phyloP scores from a whole-genome alignment of 2,329 filamentous ascomycete genomes.

The Fusarium lyarnte region DNA sequence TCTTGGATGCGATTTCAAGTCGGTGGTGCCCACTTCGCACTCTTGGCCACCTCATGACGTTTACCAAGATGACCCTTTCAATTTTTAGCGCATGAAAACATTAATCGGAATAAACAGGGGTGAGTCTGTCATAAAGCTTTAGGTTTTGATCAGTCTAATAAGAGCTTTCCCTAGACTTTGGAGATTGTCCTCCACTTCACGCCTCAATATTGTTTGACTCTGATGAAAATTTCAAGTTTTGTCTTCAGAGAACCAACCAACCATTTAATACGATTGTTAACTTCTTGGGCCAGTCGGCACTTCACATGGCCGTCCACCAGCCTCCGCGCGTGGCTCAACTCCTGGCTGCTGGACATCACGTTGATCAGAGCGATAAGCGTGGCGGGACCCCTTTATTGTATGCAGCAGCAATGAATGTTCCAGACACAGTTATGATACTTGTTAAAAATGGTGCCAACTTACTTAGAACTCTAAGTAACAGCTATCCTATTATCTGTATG shows the following conservation, averaged over 20 bases:
- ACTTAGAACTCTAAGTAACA: rapidly evolving
- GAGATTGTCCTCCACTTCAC: not conserved
- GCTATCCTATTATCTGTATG: rapidly evolving
- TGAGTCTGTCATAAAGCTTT: no score
- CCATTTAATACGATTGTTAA: not conserved
- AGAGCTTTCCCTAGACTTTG: not conserved
- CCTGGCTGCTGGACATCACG: not conserved
- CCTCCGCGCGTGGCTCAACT: not conserved
- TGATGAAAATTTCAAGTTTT: not conserved
- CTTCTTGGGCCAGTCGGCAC: not conserved
- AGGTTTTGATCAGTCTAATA: no score
- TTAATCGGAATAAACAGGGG: no score
- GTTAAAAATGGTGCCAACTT: not conserved
- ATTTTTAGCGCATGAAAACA: no score
- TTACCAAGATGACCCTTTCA: no score
- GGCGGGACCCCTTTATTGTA: not conserved
- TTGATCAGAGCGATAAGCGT: not conserved
- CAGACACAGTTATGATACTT: not conserved
- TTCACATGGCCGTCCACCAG: not conserved
- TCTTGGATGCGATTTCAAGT: no score
- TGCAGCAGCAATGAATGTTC: not conserved
- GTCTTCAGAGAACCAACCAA: rapidly evolving
- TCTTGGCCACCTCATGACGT: no score
- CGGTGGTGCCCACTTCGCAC: no score
- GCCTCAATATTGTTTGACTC: not conserved